A percentile compares a stretch with the other conserved stretches of the same genome.
These are phyloP conservation scores for Jaenimonas drosophilae DNA, from an alignment of 208 protist genomes.

Conservation along the genomic window DNA sequence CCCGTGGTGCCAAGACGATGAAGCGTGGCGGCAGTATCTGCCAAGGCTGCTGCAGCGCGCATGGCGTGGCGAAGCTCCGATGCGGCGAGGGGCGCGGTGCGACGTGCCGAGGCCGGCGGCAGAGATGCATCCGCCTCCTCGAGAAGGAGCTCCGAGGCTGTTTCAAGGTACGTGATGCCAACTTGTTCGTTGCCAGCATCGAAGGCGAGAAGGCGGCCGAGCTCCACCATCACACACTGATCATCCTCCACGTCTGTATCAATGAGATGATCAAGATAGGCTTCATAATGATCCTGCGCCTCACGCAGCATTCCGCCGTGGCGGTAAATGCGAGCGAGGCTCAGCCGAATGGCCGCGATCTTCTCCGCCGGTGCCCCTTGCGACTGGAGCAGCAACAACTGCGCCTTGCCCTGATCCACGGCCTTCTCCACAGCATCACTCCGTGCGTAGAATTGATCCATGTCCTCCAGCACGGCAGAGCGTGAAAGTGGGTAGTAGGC, in stretches of 20 bases:
- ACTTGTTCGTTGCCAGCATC: conserved; percentile 22
- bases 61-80: conserved; percentile 10
- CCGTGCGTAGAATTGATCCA: conserved; percentile 30
- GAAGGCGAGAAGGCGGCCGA: conserved; percentile 50
- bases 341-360: conserved; percentile 25
- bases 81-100: neutral
- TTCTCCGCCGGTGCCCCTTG: conserved; percentile 11
- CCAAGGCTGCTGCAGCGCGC: conserved; percentile 30
- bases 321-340: conserved; percentile 49
- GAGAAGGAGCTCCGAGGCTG: conserved; percentile 32
- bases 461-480: conserved; percentile 46
- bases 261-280: conserved; percentile 38
- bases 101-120: neutral
- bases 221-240: conserved; percentile 48
- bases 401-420: conserved; percentile 35
- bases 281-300: conserved; percentile 45
- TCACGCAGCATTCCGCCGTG: conserved; percentile 13
- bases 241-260: conserved; percentile 31
- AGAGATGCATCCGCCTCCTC: conserved; percentile 40
- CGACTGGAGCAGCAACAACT: conserved; percentile 26
- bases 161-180: conserved; percentile 55
- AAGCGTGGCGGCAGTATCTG: conserved; percentile 49
- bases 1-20: conserved; percentile 27
- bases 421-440: conserved; percentile 24
- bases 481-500: conserved; percentile 15